Evolutionary conservation across 148 eudicot species (phyloP).

Genomic region (Camellia granthamiana): DNA sequence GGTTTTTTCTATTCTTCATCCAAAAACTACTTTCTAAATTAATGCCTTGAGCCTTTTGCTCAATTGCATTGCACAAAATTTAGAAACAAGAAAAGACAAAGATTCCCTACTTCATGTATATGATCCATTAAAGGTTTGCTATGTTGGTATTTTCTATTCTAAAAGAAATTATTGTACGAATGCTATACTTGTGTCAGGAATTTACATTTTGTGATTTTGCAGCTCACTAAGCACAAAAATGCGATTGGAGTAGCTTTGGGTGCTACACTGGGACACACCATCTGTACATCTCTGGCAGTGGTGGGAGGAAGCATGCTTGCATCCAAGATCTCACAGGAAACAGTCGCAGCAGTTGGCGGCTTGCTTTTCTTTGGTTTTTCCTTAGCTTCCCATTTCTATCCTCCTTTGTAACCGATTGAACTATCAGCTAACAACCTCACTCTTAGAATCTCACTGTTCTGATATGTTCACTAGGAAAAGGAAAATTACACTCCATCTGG

Average conservation of each 20-base stretch:
- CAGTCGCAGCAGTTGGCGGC: conserved; percentile 88
- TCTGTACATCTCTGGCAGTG: conserved; percentile 91
- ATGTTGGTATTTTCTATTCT: too few relatives aligned
- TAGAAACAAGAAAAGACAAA: too few relatives aligned
- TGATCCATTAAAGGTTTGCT: too few relatives aligned
- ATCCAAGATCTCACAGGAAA: conserved; percentile 82
- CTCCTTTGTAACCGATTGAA: conserved; percentile 50
- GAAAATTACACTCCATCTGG: neutral
- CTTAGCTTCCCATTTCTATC: conserved; percentile 85
- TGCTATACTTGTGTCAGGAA: neutral
- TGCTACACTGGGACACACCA: conserved; percentile 69
- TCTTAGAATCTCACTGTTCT: neutral
- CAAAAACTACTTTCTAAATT: too few relatives aligned
- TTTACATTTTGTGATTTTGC: conserved; percentile 18
- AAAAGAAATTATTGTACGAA: neutral
- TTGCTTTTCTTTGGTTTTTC: conserved; percentile 91
- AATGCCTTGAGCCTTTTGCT: too few relatives aligned
- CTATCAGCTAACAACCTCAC: neutral
- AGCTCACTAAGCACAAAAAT: conserved; percentile 94
- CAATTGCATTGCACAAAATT: too few relatives aligned
- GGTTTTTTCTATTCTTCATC: too few relatives aligned
- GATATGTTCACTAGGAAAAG: neutral
- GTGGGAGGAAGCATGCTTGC: conserved; percentile 97
- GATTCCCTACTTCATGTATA: too few relatives aligned
- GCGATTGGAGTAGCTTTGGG: conserved; percentile 90